phyloP scores from a whole-genome alignment of 805 yeast species.

The Ogataea minuta region DNA sequence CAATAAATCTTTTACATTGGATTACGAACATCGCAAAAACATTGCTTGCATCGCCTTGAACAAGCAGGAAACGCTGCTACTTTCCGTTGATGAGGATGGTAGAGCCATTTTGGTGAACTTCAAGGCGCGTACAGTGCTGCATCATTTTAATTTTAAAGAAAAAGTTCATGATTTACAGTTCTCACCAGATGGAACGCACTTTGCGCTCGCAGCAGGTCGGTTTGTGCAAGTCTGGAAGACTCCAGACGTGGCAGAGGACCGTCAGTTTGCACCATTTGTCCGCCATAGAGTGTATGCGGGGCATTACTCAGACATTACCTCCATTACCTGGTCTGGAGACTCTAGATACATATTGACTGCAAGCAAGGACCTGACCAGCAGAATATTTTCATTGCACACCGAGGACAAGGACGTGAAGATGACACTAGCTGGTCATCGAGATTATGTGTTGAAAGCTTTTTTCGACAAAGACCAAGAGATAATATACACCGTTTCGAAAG shows the following conservation, averaged over 20 bases:
- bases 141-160: conserved; percentile 91
- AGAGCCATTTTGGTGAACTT: conserved; percentile 90
- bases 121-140: conserved; percentile 76
- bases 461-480: conserved; percentile 85
- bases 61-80: conserved; percentile 71
- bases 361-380: conserved; percentile 86
- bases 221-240: conserved; percentile 93
- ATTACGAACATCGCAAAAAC: conserved; percentile 89
- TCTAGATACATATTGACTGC: conserved; percentile 84
- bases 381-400: conserved; percentile 72
- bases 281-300: conserved; percentile 90
- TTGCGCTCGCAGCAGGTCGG: conserved; percentile 82
- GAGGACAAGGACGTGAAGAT: conserved; percentile 75
- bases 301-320: conserved; percentile 77
- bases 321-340: conserved; percentile 86
- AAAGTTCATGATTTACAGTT: conserved; percentile 71
- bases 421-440: conserved; percentile 90
- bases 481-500: conserved; percentile 88
- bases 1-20: conserved; percentile 83
- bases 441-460: conserved; percentile 81
- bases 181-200: conserved; percentile 82
- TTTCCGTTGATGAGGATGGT: conserved; percentile 88
- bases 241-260: conserved; percentile 73
- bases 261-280: conserved; percentile 95
- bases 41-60: conserved; percentile 78